Percentiles rank a stretch among this genome's conserved stretches.
phyloP scores from a whole-genome alignment of 2,329 filamentous ascomycete species.

The Cladosporium colombiae region DNA sequence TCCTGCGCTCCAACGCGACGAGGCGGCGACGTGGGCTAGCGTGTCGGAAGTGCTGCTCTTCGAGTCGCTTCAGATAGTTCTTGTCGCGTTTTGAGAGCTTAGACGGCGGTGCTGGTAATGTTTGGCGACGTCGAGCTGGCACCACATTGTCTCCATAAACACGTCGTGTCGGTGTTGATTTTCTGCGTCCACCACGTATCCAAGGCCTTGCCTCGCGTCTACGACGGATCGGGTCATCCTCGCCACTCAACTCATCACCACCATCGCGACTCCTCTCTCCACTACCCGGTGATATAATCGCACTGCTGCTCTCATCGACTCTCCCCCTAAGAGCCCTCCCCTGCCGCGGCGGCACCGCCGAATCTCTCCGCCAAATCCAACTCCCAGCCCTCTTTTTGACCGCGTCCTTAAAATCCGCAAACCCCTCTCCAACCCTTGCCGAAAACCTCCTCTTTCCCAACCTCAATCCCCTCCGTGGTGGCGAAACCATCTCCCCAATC shows the following conservation, averaged over 20 bases:
- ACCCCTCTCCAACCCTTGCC: neutral
- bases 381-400: constrained; percentile 5
- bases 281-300: neutral
- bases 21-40: neutral
- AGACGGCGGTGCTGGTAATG: neutral
- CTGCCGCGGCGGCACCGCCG: neutral
- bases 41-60: neutral
- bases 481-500: neutral
- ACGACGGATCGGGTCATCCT: neutral
- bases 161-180: neutral
- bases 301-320: neutral
- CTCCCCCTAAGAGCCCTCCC: neutral
- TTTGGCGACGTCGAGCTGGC: neutral
- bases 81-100: neutral
- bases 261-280: constrained; percentile 9
- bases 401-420: neutral
- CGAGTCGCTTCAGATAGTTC: neutral
- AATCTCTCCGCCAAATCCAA: neutral
- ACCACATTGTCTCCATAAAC: neutral
- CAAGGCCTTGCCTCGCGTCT: neutral
- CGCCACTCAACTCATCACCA: neutral
- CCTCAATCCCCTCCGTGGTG: neutral
- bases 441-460: constrained; percentile 3
- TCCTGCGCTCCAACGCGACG: neutral
- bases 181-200: neutral